phyloP scores from a whole-genome alignment of 768 basidiomycete genomes.

The Aureoboletus auriporus region DNA sequence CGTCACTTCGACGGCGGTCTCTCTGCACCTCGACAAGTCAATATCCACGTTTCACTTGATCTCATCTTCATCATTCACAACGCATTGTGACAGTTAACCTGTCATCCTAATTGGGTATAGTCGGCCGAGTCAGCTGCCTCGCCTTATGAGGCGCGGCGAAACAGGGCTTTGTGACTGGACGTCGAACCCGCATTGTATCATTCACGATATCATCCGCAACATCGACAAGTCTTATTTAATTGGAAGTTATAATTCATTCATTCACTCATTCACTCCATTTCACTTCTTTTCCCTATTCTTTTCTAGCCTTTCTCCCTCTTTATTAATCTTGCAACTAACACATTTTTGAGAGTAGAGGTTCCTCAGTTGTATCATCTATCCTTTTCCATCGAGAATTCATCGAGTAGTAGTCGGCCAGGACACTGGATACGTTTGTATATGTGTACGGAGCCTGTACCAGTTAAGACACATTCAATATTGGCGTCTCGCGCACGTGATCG shows the following conservation, averaged over 20 bases:
- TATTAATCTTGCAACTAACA: slow-evolving; percentile 12
- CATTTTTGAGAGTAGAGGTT: slow-evolving; percentile 10
- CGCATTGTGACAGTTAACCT: slow-evolving; percentile 17
- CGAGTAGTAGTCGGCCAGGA: background rate
- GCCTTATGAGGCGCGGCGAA: slow-evolving; percentile 3
- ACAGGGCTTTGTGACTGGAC: slow-evolving; percentile 11
- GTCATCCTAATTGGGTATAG: slow-evolving; percentile 25
- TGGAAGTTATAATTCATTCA: slow-evolving; percentile 1
- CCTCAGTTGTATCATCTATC: slow-evolving; percentile 17
- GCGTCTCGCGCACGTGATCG: background rate
- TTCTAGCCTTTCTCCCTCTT: slow-evolving; percentile 7
- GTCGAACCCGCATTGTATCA: slow-evolving; percentile 17
- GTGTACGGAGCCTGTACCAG: slow-evolving; percentile 19
- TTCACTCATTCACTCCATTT: slow-evolving; percentile 1
- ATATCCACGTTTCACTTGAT: slow-evolving; percentile 12
- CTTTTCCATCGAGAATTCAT: background rate
- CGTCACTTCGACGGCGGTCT: slow-evolving; percentile 2
- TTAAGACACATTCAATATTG: background rate
- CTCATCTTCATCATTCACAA: slow-evolving; percentile 12
- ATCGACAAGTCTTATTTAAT: slow-evolving; percentile 20
- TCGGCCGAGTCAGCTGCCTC: slow-evolving; percentile 9
- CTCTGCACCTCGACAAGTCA: slow-evolving; percentile 13
- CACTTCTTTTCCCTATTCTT: background rate
- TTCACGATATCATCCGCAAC: slow-evolving; percentile 14
- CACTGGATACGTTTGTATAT: slow-evolving; percentile 9